These are phyloP conservation scores for Acephala macrosclerotiorum DNA, from an alignment of 2,329 filamentous ascomycete genomes.

Conservation along the genomic window DNA sequence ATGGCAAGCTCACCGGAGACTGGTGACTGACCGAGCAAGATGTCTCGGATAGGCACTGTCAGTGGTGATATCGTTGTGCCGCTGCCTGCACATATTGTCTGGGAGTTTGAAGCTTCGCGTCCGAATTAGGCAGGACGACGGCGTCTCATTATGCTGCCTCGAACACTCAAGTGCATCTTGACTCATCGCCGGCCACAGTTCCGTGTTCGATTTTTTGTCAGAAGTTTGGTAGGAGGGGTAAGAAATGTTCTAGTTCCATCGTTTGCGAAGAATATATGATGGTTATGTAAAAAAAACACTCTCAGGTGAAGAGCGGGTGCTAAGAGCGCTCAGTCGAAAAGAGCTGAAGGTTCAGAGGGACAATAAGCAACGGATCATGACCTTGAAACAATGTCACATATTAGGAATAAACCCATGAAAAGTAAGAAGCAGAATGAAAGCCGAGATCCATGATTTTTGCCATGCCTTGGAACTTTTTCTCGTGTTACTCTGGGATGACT, in stretches of 20 bases:
- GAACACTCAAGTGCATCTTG: neutral
- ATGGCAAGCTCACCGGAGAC: neutral
- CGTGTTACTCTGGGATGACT: constrained; percentile 1
- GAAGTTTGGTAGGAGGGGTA: neutral
- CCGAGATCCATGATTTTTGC: neutral
- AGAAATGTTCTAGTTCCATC: neutral
- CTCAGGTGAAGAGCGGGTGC: too few relatives aligned
- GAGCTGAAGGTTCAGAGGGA: too few relatives aligned
- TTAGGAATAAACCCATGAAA: too few relatives aligned
- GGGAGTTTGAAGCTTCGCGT: neutral
- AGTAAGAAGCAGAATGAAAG: too few relatives aligned
- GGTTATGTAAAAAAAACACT: too few relatives aligned
- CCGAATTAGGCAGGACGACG: neutral
- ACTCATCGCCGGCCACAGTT: neutral
- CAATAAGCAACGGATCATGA: too few relatives aligned
- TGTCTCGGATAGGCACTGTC: neutral
- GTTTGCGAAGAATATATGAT: neutral
- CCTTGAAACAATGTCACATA: too few relatives aligned
- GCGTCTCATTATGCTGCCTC: neutral
- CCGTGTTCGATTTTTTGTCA: neutral
- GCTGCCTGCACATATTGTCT: neutral
- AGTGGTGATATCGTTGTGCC: neutral
- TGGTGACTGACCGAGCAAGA: neutral
- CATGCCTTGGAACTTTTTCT: neutral
- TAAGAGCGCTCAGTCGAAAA: too few relatives aligned